Conservation (phyloP, 2,329 filamentous ascomycete genomes). For the Ophiosphaerella narmari region DNA sequence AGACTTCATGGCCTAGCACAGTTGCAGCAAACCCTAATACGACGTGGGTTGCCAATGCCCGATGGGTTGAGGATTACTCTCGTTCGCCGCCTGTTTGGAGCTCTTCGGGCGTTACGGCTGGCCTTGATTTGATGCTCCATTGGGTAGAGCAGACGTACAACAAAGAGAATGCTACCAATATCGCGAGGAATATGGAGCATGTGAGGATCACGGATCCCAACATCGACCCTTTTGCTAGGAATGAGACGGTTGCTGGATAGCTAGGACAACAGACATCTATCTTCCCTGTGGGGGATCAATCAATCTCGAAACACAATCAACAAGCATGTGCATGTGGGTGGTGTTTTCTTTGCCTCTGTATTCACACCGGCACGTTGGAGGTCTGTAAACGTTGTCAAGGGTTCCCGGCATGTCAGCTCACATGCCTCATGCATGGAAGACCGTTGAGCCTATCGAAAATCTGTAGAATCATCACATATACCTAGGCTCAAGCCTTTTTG, state of each 20-base stretch:
- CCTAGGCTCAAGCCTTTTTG: background rate
- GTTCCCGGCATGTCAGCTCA: background rate
- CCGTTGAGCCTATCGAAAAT: slow-evolving; percentile 4
- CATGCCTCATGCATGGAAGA: background rate
- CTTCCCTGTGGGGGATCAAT: background rate
- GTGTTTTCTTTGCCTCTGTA: background rate
- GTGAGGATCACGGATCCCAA: slow-evolving; percentile 55
- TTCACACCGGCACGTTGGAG: background rate
- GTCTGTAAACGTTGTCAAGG: too few species aligned
- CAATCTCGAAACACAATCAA: background rate
- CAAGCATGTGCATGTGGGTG: background rate
- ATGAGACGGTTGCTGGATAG: slow-evolving; percentile 9
- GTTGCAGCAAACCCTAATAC: slow-evolving; percentile 55
- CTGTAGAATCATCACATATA: slow-evolving; percentile 3
- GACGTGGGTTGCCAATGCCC: slow-evolving; percentile 63
- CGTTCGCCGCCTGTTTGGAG: slow-evolving; percentile 57
- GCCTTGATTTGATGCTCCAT: slow-evolving; percentile 63
- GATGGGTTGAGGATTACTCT: slow-evolving; percentile 68
- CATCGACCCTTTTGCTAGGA: slow-evolving; percentile 59
- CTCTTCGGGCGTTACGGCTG: slow-evolving; percentile 65
- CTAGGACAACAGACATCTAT: too few species aligned
- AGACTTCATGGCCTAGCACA: slow-evolving; percentile 42
- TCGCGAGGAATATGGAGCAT: slow-evolving; percentile 63
- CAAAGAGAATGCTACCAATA: slow-evolving; percentile 53
- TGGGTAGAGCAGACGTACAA: slow-evolving; percentile 60